Evolutionary conservation across 1,139 yeast species (phyloP).

Genomic region (Komagataea norvegica): DNA sequence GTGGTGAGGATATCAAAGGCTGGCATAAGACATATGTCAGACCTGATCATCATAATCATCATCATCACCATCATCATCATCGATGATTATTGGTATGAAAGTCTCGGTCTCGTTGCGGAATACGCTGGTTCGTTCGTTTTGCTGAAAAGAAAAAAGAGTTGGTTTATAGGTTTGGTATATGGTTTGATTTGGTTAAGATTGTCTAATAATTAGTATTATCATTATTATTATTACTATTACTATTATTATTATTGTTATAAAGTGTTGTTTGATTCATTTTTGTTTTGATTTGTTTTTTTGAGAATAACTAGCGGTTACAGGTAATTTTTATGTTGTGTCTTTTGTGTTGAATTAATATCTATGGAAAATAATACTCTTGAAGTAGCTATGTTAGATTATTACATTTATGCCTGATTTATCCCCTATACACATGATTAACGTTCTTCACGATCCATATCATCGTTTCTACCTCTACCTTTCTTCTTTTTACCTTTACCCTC

Average conservation of each 20-base stretch:
- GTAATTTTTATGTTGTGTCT: neutral
- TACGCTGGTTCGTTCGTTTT: too few relatives aligned
- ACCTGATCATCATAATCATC: neutral
- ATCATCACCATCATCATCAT: slow-evolving; percentile 1
- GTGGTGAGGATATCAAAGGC: slow-evolving; percentile 27
- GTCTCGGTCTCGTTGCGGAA: too few relatives aligned
- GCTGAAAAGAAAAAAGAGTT: too few relatives aligned
- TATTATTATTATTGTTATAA: too few relatives aligned
- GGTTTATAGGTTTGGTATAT: too few relatives aligned
- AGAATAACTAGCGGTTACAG: neutral
- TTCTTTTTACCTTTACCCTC: slow-evolving; percentile 40
- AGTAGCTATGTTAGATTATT: neutral
- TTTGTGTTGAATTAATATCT: too few relatives aligned
- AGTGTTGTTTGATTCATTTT: neutral
- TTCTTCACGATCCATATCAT: slow-evolving; percentile 46
- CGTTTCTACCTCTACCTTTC: slow-evolving; percentile 35
- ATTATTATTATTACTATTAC: too few relatives aligned
- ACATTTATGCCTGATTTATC: neutral
- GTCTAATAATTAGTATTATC: too few relatives aligned
- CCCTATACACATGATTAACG: slow-evolving; percentile 24
- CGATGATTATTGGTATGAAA: neutral
- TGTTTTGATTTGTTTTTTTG: neutral
- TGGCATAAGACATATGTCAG: slow-evolving; percentile 15
- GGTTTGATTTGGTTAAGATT: too few relatives aligned
- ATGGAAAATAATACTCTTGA: too few relatives aligned